phyloP scores from a whole-genome alignment of 2,329 filamentous ascomycete genomes.

The Pseudodiploospora longispora region DNA sequence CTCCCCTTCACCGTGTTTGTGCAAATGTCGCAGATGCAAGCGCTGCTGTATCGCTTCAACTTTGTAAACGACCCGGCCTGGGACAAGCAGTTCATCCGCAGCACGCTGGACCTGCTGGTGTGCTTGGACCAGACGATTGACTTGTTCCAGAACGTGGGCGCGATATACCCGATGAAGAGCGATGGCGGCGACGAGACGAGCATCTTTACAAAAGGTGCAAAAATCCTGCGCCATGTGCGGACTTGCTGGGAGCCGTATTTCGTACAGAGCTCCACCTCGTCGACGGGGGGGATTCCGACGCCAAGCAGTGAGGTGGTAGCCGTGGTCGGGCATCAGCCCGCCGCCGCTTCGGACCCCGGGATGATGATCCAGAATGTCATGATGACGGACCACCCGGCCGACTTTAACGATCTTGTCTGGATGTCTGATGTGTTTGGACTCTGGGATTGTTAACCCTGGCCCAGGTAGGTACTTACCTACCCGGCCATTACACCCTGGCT shows the following conservation, averaged over 20 bases:
- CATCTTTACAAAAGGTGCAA: constrained; percentile 24
- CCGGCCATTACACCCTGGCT: not conserved
- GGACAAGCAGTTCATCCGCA: constrained; percentile 29
- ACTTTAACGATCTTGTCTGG: constrained; percentile 28
- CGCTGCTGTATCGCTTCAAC: constrained; percentile 31
- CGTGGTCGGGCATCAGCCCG: constrained; percentile 6
- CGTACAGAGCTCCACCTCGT: constrained; percentile 12
- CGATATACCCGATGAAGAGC: constrained; percentile 19
- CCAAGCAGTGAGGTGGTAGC: constrained; percentile 17
- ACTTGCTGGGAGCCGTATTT: constrained; percentile 28
- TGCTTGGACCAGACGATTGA: constrained; percentile 27
- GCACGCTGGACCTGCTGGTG: constrained; percentile 26
- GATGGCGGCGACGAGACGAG: constrained; percentile 19
- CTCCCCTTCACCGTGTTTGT: constrained; percentile 26
- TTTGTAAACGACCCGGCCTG: constrained; percentile 31
- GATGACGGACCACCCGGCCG: constrained; percentile 15
- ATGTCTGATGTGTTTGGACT: constrained; percentile 31
- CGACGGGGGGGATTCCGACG: constrained; percentile 20
- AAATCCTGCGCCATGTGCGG: constrained; percentile 26
- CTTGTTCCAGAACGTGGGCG: constrained; percentile 19
- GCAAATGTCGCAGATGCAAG: constrained; percentile 27
- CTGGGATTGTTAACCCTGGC: constrained; percentile 22
- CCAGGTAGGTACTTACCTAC: not conserved
- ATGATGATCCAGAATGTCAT: constrained; percentile 12
- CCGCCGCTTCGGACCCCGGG: constrained; percentile 1